A percentile compares a stretch with the other conserved stretches of the same genome.
Evolutionary conservation across 345 rosid genomes (phyloP).

Genomic region (Melaleuca quinquenervia): DNA sequence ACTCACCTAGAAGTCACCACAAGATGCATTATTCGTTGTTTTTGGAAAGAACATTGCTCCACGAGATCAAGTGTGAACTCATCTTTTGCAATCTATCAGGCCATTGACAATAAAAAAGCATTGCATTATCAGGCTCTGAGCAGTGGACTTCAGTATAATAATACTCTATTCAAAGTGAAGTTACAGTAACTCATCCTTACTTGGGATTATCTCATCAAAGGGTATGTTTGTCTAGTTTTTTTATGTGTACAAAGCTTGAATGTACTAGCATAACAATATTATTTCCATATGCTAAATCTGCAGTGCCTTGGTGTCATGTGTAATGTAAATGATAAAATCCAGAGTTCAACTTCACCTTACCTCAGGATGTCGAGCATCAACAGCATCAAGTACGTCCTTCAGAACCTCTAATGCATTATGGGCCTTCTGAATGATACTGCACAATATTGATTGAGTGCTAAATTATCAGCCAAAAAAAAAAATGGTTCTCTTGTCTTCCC

Average conservation of each 20-base stretch:
- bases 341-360: slow-evolving; percentile 23
- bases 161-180: neutral
- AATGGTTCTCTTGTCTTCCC: neutral
- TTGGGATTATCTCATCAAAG: neutral
- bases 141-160: neutral
- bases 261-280: neutral
- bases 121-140: neutral
- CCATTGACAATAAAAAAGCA: neutral
- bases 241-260: neutral
- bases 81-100: slow-evolving; percentile 67
- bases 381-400: slow-evolving; percentile 89
- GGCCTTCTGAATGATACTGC: slow-evolving; percentile 88
- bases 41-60: slow-evolving; percentile 96
- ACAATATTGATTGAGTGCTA: neutral
- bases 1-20: slow-evolving; percentile 82
- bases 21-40: slow-evolving; percentile 91
- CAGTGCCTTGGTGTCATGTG: neutral
- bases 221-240: neutral
- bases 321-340: neutral
- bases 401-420: slow-evolving; percentile 73
- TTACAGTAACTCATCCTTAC: neutral
- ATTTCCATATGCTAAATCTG: neutral
- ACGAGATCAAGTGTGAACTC: slow-evolving; percentile 99
- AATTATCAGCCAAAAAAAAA: neutral
- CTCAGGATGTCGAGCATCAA: slow-evolving; percentile 75